Evolutionary conservation across 495 filamentous ascomycete species (phyloP).

Genomic region (Daldinia childiae): DNA sequence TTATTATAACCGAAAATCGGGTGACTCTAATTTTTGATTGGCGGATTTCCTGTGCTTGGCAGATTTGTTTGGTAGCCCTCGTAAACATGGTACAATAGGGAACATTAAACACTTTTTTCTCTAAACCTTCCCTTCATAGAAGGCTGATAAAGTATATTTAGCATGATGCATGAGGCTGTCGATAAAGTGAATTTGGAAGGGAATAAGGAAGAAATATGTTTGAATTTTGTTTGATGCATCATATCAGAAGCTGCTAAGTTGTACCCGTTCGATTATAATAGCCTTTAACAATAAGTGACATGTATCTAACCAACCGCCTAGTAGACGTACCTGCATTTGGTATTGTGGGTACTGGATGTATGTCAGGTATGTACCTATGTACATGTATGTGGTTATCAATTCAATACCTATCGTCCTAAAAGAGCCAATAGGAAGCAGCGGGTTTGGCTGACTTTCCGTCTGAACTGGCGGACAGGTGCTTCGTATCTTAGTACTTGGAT

Average conservation of each 20-base stretch:
- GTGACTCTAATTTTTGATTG: slow-evolving; percentile 25
- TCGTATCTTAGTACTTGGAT: background rate
- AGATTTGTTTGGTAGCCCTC: background rate
- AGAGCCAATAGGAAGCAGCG: slow-evolving; percentile 37
- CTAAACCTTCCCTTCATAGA: background rate
- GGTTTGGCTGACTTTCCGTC: slow-evolving; percentile 4
- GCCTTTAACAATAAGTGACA: background rate
- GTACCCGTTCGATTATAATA: background rate
- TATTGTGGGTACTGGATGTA: background rate
- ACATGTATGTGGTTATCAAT: background rate
- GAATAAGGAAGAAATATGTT: background rate
- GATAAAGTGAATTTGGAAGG: background rate
- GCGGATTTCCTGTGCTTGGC: slow-evolving; percentile 7
- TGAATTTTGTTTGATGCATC: background rate
- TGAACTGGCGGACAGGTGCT: background rate
- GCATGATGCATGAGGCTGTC: slow-evolving; percentile 3
- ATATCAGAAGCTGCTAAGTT: background rate
- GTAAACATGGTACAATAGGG: slow-evolving; percentile 22
- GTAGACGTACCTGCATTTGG: background rate
- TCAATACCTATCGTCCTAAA: background rate
- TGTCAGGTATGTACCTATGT: background rate
- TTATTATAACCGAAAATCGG: slow-evolving; percentile 1
- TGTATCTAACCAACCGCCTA: background rate
- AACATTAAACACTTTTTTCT: background rate
- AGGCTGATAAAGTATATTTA: background rate